Conservation (phyloP, 2,329 filamentous ascomycete species). For the Ceratocystis harringtonii region DNA sequence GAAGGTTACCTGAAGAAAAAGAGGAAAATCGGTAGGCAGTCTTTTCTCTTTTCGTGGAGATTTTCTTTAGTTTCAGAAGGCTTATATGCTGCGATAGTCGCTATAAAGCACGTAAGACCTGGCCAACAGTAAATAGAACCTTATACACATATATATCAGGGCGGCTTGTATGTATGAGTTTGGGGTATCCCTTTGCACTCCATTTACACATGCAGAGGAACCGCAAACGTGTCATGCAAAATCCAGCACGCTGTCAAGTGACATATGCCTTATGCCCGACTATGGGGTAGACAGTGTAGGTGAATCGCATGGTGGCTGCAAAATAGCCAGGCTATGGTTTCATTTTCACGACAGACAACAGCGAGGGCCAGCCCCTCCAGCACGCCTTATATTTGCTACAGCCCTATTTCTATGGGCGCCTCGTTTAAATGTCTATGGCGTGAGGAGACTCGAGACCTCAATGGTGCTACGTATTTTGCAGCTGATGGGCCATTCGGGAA, state of each 20-base stretch:
- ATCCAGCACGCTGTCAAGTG: neutral
- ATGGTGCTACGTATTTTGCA: neutral
- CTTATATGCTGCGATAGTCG: neutral
- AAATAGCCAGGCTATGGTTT: neutral
- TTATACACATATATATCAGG: neutral
- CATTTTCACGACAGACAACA: neutral
- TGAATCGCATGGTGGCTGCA: neutral
- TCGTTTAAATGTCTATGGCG: neutral
- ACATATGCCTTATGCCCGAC: neutral
- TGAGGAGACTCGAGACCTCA: neutral
- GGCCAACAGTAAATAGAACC: neutral
- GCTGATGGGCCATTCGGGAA: neutral
- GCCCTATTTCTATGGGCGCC: neutral
- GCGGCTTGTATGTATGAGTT: neutral
- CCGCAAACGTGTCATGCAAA: slow-evolving; percentile 1
- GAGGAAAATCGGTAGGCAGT: too few relatives aligned
- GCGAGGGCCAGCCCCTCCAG: neutral
- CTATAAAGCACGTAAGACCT: neutral
- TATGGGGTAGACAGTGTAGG: neutral
- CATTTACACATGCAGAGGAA: neutral
- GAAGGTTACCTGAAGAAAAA: too few relatives aligned
- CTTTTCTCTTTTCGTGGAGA: too few relatives aligned
- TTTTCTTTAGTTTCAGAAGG: too few relatives aligned
- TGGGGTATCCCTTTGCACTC: neutral
- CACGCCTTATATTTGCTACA: neutral